These are phyloP conservation scores for Hypoxylon subgilvum DNA, from an alignment of 495 filamentous ascomycete species.

Conservation along the genomic window DNA sequence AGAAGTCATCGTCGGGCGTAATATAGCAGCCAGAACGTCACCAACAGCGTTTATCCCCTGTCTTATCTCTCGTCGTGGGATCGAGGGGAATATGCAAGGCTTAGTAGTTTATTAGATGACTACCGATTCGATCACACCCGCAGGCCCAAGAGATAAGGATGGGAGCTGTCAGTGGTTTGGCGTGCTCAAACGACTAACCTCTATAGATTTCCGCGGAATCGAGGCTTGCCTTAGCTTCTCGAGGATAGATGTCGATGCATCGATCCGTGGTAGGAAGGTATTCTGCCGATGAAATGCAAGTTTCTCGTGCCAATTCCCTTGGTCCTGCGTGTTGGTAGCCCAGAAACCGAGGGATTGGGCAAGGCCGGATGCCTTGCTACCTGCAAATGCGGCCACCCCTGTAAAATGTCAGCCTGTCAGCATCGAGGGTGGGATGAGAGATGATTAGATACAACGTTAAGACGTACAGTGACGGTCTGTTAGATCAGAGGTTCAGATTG, in stretches of 20 bases:
- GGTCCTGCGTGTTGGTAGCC: too few species aligned
- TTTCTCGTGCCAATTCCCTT: conserved; percentile 1
- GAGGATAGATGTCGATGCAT: conserved; percentile 1
- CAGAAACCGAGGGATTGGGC: conserved; percentile 15
- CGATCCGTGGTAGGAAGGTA: conserved; percentile 14
- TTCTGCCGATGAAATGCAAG: conserved; percentile 5
- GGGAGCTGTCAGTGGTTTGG: conserved; percentile 24
- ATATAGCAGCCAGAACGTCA: not conserved
- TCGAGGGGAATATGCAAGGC: not conserved
- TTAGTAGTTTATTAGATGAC: conserved; percentile 13
- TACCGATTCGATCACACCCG: conserved; percentile 8
- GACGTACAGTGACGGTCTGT: too few species aligned
- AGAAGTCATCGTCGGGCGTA: not conserved
- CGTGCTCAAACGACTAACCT: not conserved
- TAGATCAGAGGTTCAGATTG: too few species aligned
- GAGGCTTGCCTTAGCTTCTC: conserved; percentile 19
- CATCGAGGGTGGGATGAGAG: conserved; percentile 1
- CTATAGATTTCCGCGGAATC: conserved; percentile 27
- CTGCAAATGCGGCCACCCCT: conserved; percentile 13
- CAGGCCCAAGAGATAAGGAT: conserved; percentile 35
- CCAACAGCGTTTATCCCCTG: conserved; percentile 1
- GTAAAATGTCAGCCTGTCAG: conserved; percentile 22
- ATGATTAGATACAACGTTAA: not conserved
- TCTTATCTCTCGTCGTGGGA: conserved; percentile 27
- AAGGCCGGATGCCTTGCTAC: not conserved